Base-by-base conservation (phyloP, 805 yeast species). In the Wickerhamiella kazuoi region DNA sequence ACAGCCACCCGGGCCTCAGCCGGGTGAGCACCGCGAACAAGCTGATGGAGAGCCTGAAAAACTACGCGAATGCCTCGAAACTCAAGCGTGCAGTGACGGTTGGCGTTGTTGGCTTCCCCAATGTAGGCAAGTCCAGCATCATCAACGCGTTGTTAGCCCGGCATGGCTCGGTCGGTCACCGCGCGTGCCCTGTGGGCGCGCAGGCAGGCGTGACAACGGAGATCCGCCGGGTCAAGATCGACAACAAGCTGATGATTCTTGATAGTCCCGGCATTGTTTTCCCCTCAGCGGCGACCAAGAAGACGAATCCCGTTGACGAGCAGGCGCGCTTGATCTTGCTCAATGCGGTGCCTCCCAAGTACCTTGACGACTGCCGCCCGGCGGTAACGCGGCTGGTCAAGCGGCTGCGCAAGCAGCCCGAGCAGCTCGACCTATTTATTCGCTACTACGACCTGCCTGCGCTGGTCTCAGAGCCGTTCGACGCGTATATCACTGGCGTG, bases 191-290 rank as follows among this genome's bases (percentile, higher is more conserved):
- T 14, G 93, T 80, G 24, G 98, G 98, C 37, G 93, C 93, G 55
- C 90, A 80, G 62, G 96, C 98, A 2, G 98, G 98, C 56, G 90
- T 90, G 35, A 87, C 98, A 23, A 86, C 95, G 1, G 66, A 87
- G 3, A 64, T 90, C 57, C 74, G 96, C 62, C 93, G 84, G 58
- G 84, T 87, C 43, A 90, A 87, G 62, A 70, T 87, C 44, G 98
- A 87, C 59, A 79, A 76, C 54, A 84, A 84, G 59, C 69, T 87
- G 50, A 82, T 79, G 59, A 69, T 87, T 47, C 67, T 87, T 53
- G 98, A 87, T 60, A 82, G 95, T 40, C 98, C 98, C 38, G 98
- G 98, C 55, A 90, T 87, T 45, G 95, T 90, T 31, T 87, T 90
- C 74, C 97, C 97, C 37, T 48, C 56, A 4, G 56, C 59, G 35